phyloP scores from a whole-genome alignment of 2,329 filamentous ascomycete genomes.

The Dryadomyces quercivorus region DNA sequence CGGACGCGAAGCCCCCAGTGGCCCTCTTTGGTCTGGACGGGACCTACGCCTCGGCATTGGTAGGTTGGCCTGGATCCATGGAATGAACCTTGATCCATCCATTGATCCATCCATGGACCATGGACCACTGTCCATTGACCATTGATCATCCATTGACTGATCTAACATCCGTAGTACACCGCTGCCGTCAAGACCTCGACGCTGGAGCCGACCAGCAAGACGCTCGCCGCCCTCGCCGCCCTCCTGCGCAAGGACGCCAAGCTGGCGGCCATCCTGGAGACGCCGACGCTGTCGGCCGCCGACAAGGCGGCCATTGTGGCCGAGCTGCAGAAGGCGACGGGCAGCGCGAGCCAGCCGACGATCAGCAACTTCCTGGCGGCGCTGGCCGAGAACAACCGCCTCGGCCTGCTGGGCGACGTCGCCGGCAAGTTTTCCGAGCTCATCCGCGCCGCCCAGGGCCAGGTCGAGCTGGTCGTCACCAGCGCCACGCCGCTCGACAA shows the following conservation, averaged over 20 bases:
- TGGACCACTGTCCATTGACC: background rate
- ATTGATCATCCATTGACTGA: background rate
- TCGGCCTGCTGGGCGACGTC: constrained; percentile 70
- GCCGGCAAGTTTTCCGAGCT: constrained; percentile 77
- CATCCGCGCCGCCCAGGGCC: constrained; percentile 80
- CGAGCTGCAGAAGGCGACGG: constrained; percentile 78
- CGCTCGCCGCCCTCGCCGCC: constrained; percentile 57
- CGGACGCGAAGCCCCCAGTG: constrained; percentile 72
- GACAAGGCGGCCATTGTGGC: constrained; percentile 82
- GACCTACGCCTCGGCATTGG: constrained; percentile 96
- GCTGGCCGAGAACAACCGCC: constrained; percentile 91
- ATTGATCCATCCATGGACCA: too few species aligned
- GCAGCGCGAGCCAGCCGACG: constrained; percentile 57
- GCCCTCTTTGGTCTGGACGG: constrained; percentile 92
- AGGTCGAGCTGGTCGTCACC: constrained; percentile 87
- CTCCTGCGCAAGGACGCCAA: constrained; percentile 75
- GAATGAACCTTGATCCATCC: background rate
- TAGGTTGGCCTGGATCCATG: constrained; percentile 45
- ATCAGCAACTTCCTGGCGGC: constrained; percentile 89
- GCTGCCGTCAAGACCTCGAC: constrained; percentile 78
- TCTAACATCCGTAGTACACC: constrained; percentile 62
- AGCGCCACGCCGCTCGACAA: constrained; percentile 80
- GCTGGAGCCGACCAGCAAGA: constrained; percentile 76
- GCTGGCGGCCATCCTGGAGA: constrained; percentile 60
- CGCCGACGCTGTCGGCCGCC: constrained; percentile 62